Evolutionary conservation across 352 stramenopile genomes (phyloP).

Genomic region (Pilasporangium apinafurcum): DNA sequence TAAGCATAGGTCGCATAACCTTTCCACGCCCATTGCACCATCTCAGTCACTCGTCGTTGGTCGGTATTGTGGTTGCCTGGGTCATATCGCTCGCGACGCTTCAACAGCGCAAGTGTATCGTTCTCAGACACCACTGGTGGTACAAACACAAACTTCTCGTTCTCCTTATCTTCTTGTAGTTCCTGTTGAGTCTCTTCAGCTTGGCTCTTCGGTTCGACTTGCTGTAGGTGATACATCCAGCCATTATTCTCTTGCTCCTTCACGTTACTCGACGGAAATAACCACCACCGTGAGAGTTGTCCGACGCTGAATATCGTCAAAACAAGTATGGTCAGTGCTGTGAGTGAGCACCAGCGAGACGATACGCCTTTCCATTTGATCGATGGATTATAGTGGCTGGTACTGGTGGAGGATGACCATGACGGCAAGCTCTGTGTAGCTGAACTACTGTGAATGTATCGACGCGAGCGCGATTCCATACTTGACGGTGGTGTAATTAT

Average conservation of each 20-base stretch:
- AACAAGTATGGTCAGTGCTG: no score
- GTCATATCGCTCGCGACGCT: slow-evolving; percentile 34
- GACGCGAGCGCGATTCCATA: no score
- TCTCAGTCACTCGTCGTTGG: slow-evolving; percentile 50
- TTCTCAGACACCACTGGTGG: slow-evolving; percentile 14
- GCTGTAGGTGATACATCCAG: slow-evolving; percentile 32
- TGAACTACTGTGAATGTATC: no score
- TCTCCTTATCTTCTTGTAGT: background rate
- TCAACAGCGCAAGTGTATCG: slow-evolving; percentile 20
- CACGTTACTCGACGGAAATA: no score
- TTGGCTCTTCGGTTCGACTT: slow-evolving; percentile 10
- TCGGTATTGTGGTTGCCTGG: slow-evolving; percentile 42
- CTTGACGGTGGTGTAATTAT: no score
- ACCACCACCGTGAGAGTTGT: no score
- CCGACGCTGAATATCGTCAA: no score
- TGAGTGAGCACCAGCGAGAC: no score
- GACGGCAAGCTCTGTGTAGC: no score
- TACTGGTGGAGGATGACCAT: no score
- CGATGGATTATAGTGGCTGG: no score
- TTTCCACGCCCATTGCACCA: slow-evolving; percentile 78
- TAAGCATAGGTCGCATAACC: slow-evolving; percentile 69
- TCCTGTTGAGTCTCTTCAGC: background rate
- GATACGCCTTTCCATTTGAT: no score
- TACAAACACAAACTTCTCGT: slow-evolving; percentile 5
- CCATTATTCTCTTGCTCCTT: slow-evolving; percentile 18